Conservation (phyloP, 257 asterid species). For the Solanum acaule region DNA sequence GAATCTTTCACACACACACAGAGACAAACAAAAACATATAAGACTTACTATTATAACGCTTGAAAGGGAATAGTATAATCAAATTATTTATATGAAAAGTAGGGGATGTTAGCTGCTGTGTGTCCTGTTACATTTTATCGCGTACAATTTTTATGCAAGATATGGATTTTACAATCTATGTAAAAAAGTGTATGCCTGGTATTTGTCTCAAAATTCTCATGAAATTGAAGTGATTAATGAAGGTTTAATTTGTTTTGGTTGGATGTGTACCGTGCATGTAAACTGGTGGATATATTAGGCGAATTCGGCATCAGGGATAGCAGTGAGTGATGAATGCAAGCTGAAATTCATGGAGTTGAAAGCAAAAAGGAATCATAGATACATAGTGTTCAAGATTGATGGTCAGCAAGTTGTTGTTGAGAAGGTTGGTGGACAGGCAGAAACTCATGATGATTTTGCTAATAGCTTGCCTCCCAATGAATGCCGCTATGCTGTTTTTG, state of each 20-base stretch:
- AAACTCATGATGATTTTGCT: conserved; percentile 41
- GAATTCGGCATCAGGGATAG: conserved; percentile 59
- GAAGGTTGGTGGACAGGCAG: conserved; percentile 33
- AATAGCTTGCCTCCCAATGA: conserved; percentile 41
- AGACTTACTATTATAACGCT: no score
- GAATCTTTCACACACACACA: no score
- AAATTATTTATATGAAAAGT: no score
- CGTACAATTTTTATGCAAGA: no score
- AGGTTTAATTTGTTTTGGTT: not conserved
- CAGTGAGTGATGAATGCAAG: conserved; percentile 69
- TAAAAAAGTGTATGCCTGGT: not conserved
- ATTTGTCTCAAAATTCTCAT: not conserved
- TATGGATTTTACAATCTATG: not conserved
- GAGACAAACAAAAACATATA: no score
- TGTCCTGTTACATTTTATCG: no score
- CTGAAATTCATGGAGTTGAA: conserved; percentile 55
- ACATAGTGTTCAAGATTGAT: conserved; percentile 50
- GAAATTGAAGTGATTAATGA: not conserved
- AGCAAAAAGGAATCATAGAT: conserved; percentile 50
- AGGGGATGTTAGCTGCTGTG: no score
- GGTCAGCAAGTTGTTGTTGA: conserved; percentile 48
- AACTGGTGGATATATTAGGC: conserved; percentile 23
- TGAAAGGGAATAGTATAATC: no score
- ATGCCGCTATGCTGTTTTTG: conserved; percentile 63
- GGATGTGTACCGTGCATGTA: no score